Evolutionary conservation across 495 filamentous ascomycete genomes (phyloP), one percentile per base, ranked within the genome.

Genomic region (Annulohypoxylon maeteangense): DNA sequence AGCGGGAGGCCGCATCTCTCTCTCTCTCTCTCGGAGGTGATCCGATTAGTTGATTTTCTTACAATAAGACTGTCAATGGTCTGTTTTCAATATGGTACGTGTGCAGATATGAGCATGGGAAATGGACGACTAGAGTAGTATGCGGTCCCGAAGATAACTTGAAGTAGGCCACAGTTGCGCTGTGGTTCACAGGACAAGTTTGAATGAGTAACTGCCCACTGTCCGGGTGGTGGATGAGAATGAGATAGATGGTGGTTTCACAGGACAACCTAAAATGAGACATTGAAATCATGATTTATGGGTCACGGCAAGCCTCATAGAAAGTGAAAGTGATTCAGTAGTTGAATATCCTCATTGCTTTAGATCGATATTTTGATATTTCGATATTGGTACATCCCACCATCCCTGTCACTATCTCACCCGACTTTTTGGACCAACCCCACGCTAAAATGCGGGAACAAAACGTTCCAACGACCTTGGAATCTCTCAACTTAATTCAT

Each of bases 381-480:
- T n/a, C n/a, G n/a, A n/a, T n/a, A n/a, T n/a, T n/a, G n/a, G n/a
- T n/a, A n/a, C n/a, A n/a, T n/a, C n/a, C 34, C 50, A 54, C 18
- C 25, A 45, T 45, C 54, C 63, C 31, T 66, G 38, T 48, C 53
- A 8, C 6, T 44, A 44, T 66, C 53, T 59, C 34, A 51, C 44
- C 63, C 44, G 40, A 50, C 29, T 38, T 66, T 57, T 59, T n/a
- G 54, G 32, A 23, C 18, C 53, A 45, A 64, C 44, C 63, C 53
- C 53, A 51, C 63, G 54, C 54, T 14, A 54, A 48, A n/a, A 25
- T 25, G 22, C 7, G 8, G 29, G 53, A 67, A 67, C 56, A 45
- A 42, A 54, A 59, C 56, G 58, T 61, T 51, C 42, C 54, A 22
- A 48, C 20, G 48, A 3, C 14, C 27, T 18, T 1, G 34, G 8